Evolutionary conservation across 2,329 filamentous ascomycete genomes (phyloP).

Genomic region (Myriosclerotinia curreyana): DNA sequence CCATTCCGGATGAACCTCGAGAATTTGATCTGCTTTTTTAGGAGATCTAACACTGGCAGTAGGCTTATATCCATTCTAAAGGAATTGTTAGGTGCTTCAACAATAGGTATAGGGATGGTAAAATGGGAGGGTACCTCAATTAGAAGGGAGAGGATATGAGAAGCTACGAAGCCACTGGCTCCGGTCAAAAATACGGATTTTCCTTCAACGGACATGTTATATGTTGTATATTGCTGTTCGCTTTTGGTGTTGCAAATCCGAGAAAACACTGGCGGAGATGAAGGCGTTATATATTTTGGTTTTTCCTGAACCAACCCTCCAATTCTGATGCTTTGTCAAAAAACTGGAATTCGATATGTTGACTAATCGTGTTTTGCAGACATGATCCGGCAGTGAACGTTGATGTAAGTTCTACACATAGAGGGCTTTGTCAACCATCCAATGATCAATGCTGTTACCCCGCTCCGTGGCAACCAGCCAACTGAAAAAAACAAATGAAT

Average conservation of each 20-base stretch:
- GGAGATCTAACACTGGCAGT: conserved; percentile 43
- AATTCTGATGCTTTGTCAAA: background rate
- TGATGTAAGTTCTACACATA: conserved; percentile 1
- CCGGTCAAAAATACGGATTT: conserved; percentile 30
- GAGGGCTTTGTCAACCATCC: background rate
- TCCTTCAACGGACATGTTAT: conserved; percentile 14
- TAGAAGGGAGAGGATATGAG: conserved; percentile 45
- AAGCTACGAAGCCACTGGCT: conserved; percentile 51
- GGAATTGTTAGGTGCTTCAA: background rate
- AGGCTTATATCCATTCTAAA: conserved; percentile 22
- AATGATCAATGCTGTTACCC: background rate
- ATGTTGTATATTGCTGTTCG: background rate
- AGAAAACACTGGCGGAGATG: background rate
- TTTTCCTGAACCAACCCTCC: background rate
- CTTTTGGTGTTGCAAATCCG: background rate
- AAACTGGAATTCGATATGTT: background rate
- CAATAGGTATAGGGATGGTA: background rate
- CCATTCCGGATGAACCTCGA: conserved; percentile 42
- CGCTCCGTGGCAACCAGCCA: background rate
- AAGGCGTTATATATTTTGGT: background rate
- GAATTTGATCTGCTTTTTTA: conserved; percentile 44
- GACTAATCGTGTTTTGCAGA: background rate
- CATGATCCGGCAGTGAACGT: background rate
- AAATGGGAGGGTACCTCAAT: conserved; percentile 19
- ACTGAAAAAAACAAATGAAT: background rate